These are phyloP conservation scores for Inga oerstediana DNA, from an alignment of 306 rosid genomes.

Conservation along the genomic window DNA sequence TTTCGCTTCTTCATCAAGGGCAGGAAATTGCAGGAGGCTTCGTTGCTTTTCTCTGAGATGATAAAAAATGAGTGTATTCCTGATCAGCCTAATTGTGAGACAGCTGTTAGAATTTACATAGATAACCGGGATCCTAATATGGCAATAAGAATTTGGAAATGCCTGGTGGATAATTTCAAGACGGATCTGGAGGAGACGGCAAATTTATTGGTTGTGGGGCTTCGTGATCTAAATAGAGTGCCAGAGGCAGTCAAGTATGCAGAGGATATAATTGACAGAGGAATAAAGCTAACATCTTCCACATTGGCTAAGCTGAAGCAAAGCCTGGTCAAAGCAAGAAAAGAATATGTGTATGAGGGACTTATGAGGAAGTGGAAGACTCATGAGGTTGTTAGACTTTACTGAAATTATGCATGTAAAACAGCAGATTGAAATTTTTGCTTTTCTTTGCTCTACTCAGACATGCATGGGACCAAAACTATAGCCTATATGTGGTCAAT, in stretches of 20 bases:
- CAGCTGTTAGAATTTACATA: constrained; percentile 52
- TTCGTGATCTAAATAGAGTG: constrained; percentile 48
- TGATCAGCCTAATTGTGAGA: constrained; percentile 53
- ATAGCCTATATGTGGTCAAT: not conserved
- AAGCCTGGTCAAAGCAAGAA: constrained; percentile 52
- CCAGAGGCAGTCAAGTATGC: constrained; percentile 77
- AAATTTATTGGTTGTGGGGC: constrained; percentile 53
- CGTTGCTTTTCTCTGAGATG: constrained; percentile 43
- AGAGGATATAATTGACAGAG: constrained; percentile 59
- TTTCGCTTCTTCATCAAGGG: constrained; percentile 53
- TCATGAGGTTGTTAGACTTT: constrained; percentile 24
- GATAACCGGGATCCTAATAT: constrained; percentile 49
- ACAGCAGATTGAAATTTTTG: not conserved
- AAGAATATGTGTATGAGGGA: constrained; percentile 49
- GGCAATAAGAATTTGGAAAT: constrained; percentile 68
- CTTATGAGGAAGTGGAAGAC: constrained; percentile 59
- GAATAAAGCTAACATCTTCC: constrained; percentile 54
- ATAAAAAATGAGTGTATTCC: constrained; percentile 68
- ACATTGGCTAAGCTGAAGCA: constrained; percentile 62
- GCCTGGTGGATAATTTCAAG: constrained; percentile 46
- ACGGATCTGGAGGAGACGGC: constrained; percentile 55
- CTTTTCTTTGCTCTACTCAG: not conserved
- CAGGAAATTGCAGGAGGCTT: not conserved
- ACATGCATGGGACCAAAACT: not conserved
- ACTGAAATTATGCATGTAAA: constrained; percentile 6